Base-by-base conservation (phyloP, 1,284 basidiomycete species). In the Pseudozyma tsukubaensis region DNA sequence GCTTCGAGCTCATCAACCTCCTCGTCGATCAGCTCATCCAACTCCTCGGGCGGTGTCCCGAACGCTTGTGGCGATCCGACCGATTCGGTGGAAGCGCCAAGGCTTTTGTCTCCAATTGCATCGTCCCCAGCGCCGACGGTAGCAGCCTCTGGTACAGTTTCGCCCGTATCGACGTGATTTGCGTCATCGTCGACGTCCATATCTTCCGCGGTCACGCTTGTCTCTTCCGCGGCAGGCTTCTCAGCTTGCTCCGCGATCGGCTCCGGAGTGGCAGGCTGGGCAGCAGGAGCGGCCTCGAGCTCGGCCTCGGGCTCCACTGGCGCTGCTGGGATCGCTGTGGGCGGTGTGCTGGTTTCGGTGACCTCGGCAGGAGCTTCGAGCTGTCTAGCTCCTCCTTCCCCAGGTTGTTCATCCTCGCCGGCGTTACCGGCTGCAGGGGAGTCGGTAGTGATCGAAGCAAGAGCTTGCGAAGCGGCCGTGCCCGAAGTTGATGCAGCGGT, bases 21-120 rank as follows among this genome's bases (percentile, higher is more conserved):
- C 21, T 12, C 42, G 13, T 57, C 34, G n/a, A 12, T 29, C 12
- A 12, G 29, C 10, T 56, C 37, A 9, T 43, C 45, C 9, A 47
- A 52, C 44, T 60, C 49, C 39, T 70, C 57, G 2, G 57, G 67
- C 16, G 61, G 67, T 18, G 61, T 64, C 3, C 57, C 57, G 11
- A 56, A 70, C 2, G 52, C 61, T 70, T 64, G 61, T 9, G 53
- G 57, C 13, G 67, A 70, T 11, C 45, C 37, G 16, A 36, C 44
- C 9, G 67, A 64, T 21, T 52, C 57, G 37, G 43, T 19, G 12
- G 37, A 40, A 19, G 58, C 42, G 0, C n/a, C 45, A 18, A 14
- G 42, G 36, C 35, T 44, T 14, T 21, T 40, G 10, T 45, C 35
- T 18, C 14, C 42, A 5, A 12, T 9, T 36, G 39, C 42, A 21